These are phyloP conservation scores for Albophoma yamanashiensis DNA, from an alignment of 2,329 filamentous ascomycete species.

Conservation along the genomic window DNA sequence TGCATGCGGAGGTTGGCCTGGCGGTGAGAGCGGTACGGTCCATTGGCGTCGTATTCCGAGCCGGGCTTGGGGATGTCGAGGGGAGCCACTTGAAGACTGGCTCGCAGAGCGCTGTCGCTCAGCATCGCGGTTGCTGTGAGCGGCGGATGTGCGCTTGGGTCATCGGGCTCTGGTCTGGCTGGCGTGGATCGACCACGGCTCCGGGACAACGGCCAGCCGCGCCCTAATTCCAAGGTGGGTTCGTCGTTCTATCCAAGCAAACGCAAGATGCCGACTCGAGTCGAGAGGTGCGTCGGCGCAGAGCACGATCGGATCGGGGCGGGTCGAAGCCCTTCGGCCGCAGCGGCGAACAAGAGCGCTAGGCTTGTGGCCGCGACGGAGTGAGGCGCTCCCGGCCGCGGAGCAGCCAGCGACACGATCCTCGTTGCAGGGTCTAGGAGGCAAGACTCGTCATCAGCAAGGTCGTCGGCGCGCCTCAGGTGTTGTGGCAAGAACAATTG, in stretches of 20 bases:
- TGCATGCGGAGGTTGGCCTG: conserved; percentile 32
- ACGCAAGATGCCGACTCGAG: background rate
- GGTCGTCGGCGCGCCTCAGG: conserved; percentile 1
- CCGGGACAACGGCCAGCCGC: conserved; percentile 1
- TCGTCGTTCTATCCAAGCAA: background rate
- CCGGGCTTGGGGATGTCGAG: conserved; percentile 39
- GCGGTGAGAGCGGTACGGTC: conserved; percentile 15
- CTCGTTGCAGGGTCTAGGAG: background rate
- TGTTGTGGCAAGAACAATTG: conserved; percentile 9
- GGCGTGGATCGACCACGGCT: conserved; percentile 7
- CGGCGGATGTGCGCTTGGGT: conserved; percentile 13
- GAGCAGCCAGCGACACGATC: background rate
- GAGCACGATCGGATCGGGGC: background rate
- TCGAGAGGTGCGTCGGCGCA: background rate
- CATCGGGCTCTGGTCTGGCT: conserved; percentile 14
- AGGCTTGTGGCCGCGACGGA: background rate
- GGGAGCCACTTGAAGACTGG: conserved; percentile 52
- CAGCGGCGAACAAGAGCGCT: background rate
- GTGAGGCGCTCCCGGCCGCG: background rate
- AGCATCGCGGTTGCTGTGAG: conserved; percentile 23
- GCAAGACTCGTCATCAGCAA: conserved; percentile 1
- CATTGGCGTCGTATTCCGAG: conserved; percentile 16
- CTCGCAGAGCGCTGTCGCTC: conserved; percentile 34
- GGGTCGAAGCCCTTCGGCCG: background rate
- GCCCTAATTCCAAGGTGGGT: background rate